Evolutionary conservation across 345 rosid species (phyloP).

Genomic region (Physaria fendleri): DNA sequence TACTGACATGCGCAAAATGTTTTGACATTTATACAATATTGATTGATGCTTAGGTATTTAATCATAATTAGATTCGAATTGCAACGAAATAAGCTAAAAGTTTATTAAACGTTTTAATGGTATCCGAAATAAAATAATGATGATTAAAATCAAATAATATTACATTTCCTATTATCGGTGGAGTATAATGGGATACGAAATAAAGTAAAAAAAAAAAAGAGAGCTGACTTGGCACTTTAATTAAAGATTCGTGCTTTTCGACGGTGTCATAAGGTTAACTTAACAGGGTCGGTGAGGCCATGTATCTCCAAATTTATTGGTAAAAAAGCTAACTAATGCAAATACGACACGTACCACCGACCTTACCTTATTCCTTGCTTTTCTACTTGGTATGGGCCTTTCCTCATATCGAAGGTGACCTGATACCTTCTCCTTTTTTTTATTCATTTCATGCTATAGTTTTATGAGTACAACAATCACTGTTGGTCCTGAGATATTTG

Average conservation of each 20-base stretch:
- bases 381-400: too few relatives aligned
- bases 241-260: constrained; percentile 25
- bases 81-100: background rate
- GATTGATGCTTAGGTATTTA: background rate
- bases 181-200: background rate
- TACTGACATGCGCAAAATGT: too few relatives aligned
- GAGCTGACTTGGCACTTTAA: constrained; percentile 22
- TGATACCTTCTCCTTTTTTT: constrained; percentile 16
- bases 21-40: too few relatives aligned
- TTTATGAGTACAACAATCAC: too few relatives aligned
- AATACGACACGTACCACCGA: constrained; percentile 10
- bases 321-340: background rate
- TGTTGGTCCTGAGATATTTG: too few relatives aligned
- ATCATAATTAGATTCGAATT: background rate
- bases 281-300: constrained; percentile 25
- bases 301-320: constrained; percentile 15
- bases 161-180: background rate
- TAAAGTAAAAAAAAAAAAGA: constrained; percentile 12
- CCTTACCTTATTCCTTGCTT: too few relatives aligned
- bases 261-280: constrained; percentile 14
- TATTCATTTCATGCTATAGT: too few relatives aligned
- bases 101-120: too few relatives aligned
- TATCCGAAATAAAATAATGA: too few relatives aligned
- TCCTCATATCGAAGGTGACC: constrained; percentile 7
- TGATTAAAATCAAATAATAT: too few relatives aligned